phyloP scores from a whole-genome alignment of 1,284 basidiomycete genomes.

The Paramarasmius palmivorus region DNA sequence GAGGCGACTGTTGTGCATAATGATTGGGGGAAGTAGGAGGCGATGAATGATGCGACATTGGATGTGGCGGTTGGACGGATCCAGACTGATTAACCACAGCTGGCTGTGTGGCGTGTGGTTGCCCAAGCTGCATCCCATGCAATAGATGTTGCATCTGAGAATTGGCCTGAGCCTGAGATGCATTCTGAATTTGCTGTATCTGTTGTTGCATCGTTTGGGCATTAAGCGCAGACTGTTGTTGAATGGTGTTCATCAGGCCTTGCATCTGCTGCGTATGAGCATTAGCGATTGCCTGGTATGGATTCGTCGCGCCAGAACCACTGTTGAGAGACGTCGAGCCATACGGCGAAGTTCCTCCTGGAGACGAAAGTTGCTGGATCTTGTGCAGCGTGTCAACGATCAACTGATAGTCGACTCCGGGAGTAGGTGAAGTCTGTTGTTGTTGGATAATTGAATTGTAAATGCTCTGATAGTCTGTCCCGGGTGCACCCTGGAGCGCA shows the following conservation, averaged over 20 bases:
- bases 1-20: too few relatives aligned
- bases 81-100: not conserved
- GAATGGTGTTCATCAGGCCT: constrained; percentile 3
- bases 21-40: not conserved
- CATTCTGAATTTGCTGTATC: constrained; percentile 2
- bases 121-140: not conserved
- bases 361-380: constrained; percentile 24
- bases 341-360: constrained; percentile 5
- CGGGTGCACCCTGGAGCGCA: constrained; percentile 26
- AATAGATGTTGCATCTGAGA: not conserved
- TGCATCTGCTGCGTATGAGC: constrained; percentile 15
- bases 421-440: constrained; percentile 25
- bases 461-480: constrained; percentile 30
- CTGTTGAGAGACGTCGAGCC: not conserved
- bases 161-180: not conserved
- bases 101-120: not conserved
- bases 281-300: constrained; percentile 8
- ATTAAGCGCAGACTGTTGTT: constrained; percentile 6
- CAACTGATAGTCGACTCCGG: constrained; percentile 18
- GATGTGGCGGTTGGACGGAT: not conserved
- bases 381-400: constrained; percentile 29
- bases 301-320: not conserved
- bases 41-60: not conserved
- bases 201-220: constrained; percentile 4
- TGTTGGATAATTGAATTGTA: constrained; percentile 27